Base-by-base conservation (phyloP, 345 rosid genomes). In the Brassica juncea region DNA sequence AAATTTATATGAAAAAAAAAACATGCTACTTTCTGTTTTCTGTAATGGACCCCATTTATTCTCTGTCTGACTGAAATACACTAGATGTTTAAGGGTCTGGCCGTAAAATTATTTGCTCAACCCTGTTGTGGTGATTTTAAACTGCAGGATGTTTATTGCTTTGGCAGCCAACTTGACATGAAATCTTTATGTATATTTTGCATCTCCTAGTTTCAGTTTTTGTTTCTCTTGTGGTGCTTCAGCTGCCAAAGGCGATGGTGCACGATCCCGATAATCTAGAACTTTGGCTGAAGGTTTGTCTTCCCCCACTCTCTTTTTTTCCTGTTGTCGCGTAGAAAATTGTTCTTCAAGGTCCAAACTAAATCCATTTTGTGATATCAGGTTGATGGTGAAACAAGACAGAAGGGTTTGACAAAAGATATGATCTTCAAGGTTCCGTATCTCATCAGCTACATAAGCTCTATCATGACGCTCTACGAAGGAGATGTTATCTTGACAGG, bases 401-500 rank as follows among this genome's bases (percentile, higher is more conserved):
- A 90, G 81, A 90, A 87, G 84, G 95, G 99, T 62, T 82, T 88
- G 68, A 91, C 98, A 57, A 89, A 84, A 69, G 99, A 94, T 79
- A 92, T 91, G 99, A 92, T 94, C 55, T 92, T 92, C 77, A 92
- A 86, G 85, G 86, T 92, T 72, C 97, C 99, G 0, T 86, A 79
- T 82, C 94, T 92, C 79, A 85, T 91, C 59, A 92, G 98, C 84
- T 92, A 94, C 87, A 94, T 92, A 70, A 91, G 96, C 72, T 90
- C 97, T 23, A 86, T 92, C 23, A 92, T 94, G 99, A 91, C 97
- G 7, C 94, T 92, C 72, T 83, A 83, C 59, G 97, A 92, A 86
- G 97, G 97, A 84, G 97, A 94, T 83, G 87, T 90, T 67, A 92
- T 94, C 82, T 83, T 92, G 83, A 92, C 97, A 84, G 99, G 99